Evolutionary conservation across 1,284 basidiomycete genomes (phyloP), one percentile per base, ranked within the genome.

Genomic region (Irpex rosettiformis): DNA sequence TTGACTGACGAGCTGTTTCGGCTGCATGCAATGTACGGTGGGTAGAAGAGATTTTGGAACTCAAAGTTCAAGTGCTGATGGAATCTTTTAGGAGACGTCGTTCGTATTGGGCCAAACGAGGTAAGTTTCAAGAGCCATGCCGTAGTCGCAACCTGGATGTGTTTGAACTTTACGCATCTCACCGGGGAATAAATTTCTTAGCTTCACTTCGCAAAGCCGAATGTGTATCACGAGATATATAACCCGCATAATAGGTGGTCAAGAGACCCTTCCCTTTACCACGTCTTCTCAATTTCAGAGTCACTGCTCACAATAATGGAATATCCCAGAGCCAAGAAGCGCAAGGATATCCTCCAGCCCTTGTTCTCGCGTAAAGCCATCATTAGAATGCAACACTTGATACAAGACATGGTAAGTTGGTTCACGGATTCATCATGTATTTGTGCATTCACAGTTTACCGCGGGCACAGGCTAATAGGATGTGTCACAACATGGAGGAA

Each of bases 281-380:
- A 60, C 22, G 60, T 59, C 3, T 71, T 75, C 51, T 60, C 61
- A 18, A 61, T 64, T 24, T 58, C 63, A 10, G 55, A 66, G 29
- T 66, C 68, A 5, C 67, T 65, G 2, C 66, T 72, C 30, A 67
- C 67, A 10, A 62, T 63, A 16, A 57, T 62, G 2, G 67, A 72
- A 56, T 64, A 66, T 13, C 53, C 59, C 11, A 58, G 64, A 22
- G 67, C 71, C 6, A 72, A 69, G 62, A 61, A 61, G 27, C 62
- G 70, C 3, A 65, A 66, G 33, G 70, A 73, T 16, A 58, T 71
- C 16, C 60, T 74, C 24, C 61, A 56, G 11, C 67, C 69, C 4
- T 61, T 73, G 10, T 75, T 75, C 61, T 73, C 72, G 4, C 64
- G 73, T 8, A 62, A 65, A 4, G 67, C 68, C 2, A 68, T 73